phyloP scores from a whole-genome alignment of 345 rosid genomes.

The Acer yangbiense region DNA sequence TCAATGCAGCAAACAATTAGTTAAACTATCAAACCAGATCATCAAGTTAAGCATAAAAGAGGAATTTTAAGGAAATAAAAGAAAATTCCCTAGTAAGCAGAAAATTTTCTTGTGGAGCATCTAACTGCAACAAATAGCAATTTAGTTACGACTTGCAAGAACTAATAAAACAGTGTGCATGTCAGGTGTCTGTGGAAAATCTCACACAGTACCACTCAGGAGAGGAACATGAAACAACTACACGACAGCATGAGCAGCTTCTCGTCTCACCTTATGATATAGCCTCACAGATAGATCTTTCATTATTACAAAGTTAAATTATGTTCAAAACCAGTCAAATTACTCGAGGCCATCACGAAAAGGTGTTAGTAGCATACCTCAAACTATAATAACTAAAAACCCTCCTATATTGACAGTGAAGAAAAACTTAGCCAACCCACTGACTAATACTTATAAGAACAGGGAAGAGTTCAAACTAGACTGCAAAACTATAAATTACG shows the following conservation, averaged over 20 bases:
- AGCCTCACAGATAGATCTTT: not conserved
- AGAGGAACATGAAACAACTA: not conserved
- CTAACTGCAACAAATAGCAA: not conserved
- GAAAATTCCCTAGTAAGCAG: not conserved
- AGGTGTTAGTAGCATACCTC: not conserved
- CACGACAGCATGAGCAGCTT: not conserved
- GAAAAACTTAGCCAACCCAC: not conserved
- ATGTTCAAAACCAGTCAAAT: not conserved
- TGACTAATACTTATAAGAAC: not conserved
- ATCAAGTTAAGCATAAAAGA: not conserved
- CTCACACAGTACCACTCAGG: not conserved
- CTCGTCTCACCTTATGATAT: not conserved
- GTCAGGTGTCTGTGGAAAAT: not conserved
- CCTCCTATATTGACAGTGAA: not conserved
- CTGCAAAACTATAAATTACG: not conserved
- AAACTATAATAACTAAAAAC: not conserved
- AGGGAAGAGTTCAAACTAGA: not conserved
- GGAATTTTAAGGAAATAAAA: not conserved
- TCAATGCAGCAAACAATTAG: slow-evolving; percentile 20
- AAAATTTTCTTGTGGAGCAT: not conserved
- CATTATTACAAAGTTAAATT: not conserved
- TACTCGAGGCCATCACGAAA: not conserved
- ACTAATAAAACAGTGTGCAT: not conserved
- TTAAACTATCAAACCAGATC: slow-evolving; percentile 10
- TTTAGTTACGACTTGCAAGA: not conserved